Conservation (phyloP, 2,329 filamentous ascomycete genomes). For the Annulohypoxylon truncatum region DNA sequence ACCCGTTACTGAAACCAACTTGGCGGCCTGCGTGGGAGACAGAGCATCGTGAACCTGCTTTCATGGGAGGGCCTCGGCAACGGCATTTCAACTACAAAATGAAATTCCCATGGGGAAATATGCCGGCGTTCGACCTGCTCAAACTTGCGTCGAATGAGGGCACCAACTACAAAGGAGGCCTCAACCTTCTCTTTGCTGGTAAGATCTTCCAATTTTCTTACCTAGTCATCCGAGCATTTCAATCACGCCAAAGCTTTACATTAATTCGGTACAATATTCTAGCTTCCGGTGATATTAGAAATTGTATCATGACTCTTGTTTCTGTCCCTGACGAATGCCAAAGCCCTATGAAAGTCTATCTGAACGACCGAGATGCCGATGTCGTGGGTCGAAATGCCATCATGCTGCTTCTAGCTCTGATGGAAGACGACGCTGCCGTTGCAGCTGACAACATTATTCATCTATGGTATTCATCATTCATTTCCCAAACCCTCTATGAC, state of each 20-base stretch:
- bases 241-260: too few species aligned
- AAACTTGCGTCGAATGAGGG: conserved; percentile 24
- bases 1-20: conserved; percentile 3
- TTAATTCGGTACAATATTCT: neutral
- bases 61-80: conserved; percentile 2
- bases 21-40: conserved; percentile 26
- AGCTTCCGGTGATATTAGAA: conserved; percentile 25
- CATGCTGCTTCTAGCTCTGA: conserved; percentile 19
- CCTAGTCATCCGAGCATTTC: too few species aligned
- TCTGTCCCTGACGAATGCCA: conserved; percentile 3
- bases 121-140: conserved; percentile 26
- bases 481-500: conserved; percentile 12
- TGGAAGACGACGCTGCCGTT: conserved; percentile 4
- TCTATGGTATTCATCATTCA: conserved; percentile 30
- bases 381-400: conserved; percentile 20
- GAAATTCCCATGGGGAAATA: conserved; percentile 26
- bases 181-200: conserved; percentile 25
- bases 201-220: neutral
- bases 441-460: conserved; percentile 24
- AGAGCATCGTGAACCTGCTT: conserved; percentile 8
- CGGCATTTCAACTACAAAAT: neutral
- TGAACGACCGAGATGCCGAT: conserved; percentile 23
- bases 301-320: conserved; percentile 17
- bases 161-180: neutral
- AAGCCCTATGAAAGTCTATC: conserved; percentile 4